phyloP scores from a whole-genome alignment of 2,329 filamentous ascomycete genomes.

The Sclerotinia borealis region DNA sequence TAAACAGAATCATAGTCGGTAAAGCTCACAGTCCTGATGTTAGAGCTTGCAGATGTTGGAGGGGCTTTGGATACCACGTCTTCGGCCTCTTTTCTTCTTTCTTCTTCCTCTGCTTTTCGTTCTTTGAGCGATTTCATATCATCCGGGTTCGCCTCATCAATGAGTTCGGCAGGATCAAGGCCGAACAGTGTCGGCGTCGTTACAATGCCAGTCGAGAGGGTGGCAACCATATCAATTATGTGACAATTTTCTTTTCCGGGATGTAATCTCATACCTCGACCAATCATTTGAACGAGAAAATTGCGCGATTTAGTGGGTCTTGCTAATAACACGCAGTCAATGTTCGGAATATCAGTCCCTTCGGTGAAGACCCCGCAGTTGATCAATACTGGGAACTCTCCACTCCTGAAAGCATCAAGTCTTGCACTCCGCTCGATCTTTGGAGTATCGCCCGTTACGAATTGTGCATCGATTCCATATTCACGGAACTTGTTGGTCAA shows the following conservation, averaged over 20 bases:
- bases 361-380: slow-evolving; percentile 98
- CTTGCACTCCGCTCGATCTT: slow-evolving; percentile 61
- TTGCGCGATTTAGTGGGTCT: slow-evolving; percentile 90
- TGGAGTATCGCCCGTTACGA: slow-evolving; percentile 77
- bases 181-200: slow-evolving; percentile 91
- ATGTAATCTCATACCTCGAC: slow-evolving; percentile 80
- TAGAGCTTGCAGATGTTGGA: background rate
- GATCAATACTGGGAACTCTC: slow-evolving; percentile 78
- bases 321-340: slow-evolving; percentile 86
- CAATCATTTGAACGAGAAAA: slow-evolving; percentile 94
- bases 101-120: slow-evolving; percentile 40
- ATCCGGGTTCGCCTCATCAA: slow-evolving; percentile 58
- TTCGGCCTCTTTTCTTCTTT: slow-evolving; percentile 17
- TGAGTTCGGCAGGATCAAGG: slow-evolving; percentile 73
- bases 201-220: slow-evolving; percentile 74
- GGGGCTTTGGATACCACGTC: background rate
- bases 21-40: slow-evolving; percentile 47
- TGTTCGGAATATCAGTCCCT: slow-evolving; percentile 94
- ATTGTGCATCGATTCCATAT: slow-evolving; percentile 75
- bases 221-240: slow-evolving; percentile 92
- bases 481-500: slow-evolving; percentile 71
- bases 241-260: slow-evolving; percentile 83
- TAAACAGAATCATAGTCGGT: slow-evolving; percentile 90
- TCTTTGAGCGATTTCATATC: slow-evolving; percentile 53
- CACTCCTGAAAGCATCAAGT: slow-evolving; percentile 68